Base-by-base conservation (phyloP, 108 stramenopile genomes). In the Schizochytrium sp. region DNA sequence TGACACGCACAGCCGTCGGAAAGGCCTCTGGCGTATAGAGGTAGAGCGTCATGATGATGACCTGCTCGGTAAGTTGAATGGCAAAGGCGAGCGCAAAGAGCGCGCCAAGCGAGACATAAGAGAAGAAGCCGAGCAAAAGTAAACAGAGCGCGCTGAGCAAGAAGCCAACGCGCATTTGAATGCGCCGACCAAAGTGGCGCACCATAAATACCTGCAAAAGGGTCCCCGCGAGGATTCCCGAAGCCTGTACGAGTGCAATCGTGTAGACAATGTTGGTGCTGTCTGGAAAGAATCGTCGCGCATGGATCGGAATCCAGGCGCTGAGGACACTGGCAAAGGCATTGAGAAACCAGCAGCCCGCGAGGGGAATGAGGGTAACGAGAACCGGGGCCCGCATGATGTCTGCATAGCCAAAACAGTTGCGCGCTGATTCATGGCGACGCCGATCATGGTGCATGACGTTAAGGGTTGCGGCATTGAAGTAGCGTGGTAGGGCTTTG, bases 331-430 rank as follows among this genome's bases (percentile, higher is more conserved):
- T 83, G 10, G 76, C 76, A 83, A 83, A 83, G 2, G 76, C 76
- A 23, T 83, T 83, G 76, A 83, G 45, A 53, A 83, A 83, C 76
- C 76, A 83, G 76, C 76, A 83, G 45, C 19, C 76, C 48, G 76
- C 45, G n/a, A 83, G 76, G 6, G 76, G 76, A n/a, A 47, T 23
- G 4, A 83, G 76, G 48, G 76, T 83, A 14, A 47, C 48, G 4
- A 83, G 48, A 6, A 83, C 4, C 6, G 76, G 23, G 43, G 14
- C 19, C 14, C 76, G 76, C 23, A 83, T 21, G 4, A 83, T 6
- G 10, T 6, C 48, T 28, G 1, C 28, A 53, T n/a, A 83, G 51
- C 76, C 76, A 12, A 12, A 83, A 28, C 6, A 83, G 51, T 34
- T 53, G 10, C 23, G 45, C 4, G 76, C n/a, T 43, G 19, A 18